Evolutionary conservation across 495 filamentous ascomycete species (phyloP).

Genomic region (Penicillium coprophilum): DNA sequence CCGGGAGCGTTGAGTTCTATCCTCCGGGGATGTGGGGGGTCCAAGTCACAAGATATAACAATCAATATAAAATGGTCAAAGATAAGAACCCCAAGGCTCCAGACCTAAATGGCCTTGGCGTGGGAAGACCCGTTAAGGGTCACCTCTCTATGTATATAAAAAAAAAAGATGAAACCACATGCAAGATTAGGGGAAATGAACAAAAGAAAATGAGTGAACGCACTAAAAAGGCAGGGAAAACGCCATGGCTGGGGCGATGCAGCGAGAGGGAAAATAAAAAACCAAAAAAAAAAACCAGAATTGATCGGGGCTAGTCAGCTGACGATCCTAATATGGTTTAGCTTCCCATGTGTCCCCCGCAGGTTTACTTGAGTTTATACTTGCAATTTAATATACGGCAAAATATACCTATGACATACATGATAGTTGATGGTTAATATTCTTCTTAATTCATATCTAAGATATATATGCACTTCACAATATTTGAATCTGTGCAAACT

Average conservation of each 20-base stretch:
- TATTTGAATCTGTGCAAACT: no score
- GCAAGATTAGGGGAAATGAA: neutral
- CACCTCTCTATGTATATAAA: slow-evolving; percentile 4
- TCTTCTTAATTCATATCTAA: neutral
- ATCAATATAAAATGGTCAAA: slow-evolving; percentile 1
- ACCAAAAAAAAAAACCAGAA: neutral
- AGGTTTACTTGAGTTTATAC: slow-evolving; percentile 13
- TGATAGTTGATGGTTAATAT: no score
- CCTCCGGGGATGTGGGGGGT: neutral
- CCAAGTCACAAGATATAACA: neutral
- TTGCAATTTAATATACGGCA: neutral
- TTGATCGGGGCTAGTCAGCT: slow-evolving; percentile 8
- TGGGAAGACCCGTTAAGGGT: slow-evolving; percentile 29
- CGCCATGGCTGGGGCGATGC: slow-evolving; percentile 9
- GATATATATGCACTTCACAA: neutral
- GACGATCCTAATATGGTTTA: slow-evolving; percentile 6
- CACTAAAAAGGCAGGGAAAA: slow-evolving; percentile 6
- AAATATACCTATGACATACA: no score
- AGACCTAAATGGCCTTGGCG: slow-evolving; percentile 26
- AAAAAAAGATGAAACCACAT: slow-evolving; percentile 16
- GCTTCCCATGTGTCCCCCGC: slow-evolving; percentile 11
- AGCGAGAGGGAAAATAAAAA: neutral
- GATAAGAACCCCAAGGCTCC: slow-evolving; percentile 30
- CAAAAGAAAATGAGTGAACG: slow-evolving; percentile 4
- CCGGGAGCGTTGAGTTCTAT: slow-evolving; percentile 1